phyloP scores from a whole-genome alignment of 2,329 filamentous ascomycete genomes.

The Apiospora saccharicola region DNA sequence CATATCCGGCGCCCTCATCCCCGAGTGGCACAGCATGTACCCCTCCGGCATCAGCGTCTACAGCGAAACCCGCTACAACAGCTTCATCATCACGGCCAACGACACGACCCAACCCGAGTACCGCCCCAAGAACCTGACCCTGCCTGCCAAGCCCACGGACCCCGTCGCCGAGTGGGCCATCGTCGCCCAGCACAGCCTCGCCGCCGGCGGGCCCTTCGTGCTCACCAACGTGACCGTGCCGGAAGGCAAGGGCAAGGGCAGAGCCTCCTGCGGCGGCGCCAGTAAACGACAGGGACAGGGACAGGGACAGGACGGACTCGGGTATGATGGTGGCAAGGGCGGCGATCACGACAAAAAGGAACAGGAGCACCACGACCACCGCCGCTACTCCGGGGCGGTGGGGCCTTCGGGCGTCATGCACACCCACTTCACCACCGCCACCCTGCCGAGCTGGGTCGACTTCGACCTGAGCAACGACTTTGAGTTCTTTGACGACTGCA shows the following conservation, averaged over 20 bases:
- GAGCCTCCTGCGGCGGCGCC: not conserved
- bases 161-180: not conserved
- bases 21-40: not conserved
- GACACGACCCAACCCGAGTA: not conserved
- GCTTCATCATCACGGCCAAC: conserved; percentile 7
- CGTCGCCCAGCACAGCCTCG: conserved; percentile 5
- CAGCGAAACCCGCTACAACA: not conserved
- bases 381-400: not conserved
- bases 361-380: not conserved
- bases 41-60: conserved; percentile 11
- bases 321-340: not conserved
- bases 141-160: not conserved
- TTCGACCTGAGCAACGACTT: not conserved
- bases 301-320: not conserved
- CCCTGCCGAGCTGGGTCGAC: not conserved
- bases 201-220: not conserved
- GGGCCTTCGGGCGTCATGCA: not conserved
- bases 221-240: not conserved
- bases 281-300: not conserved
- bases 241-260: not conserved
- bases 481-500: conserved; percentile 3
- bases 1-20: not conserved
- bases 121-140: not conserved
- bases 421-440: not conserved
- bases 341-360: not conserved